Evolutionary conservation across 257 asterid genomes (phyloP), one percentile per base, ranked within the genome.

Genomic region (Scutellaria barbata): DNA sequence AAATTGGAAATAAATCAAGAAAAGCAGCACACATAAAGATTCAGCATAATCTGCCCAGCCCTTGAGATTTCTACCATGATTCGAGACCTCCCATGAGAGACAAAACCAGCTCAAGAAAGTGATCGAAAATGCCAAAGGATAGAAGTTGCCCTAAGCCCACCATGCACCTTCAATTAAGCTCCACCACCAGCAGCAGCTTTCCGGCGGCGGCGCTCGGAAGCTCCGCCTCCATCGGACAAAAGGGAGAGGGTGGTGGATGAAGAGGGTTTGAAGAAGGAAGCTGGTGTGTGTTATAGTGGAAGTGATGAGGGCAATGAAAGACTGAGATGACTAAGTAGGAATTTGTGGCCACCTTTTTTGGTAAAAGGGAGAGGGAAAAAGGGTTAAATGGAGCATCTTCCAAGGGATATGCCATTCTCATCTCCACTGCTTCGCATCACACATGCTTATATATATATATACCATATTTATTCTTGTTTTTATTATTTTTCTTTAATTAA

Each of bases 121-220:
- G 55, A 8, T 42, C 11, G 61, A 82, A 76, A 71, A 83, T 90
- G 96, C 92, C 96, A 88, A 90, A 90, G 96, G 92, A 90, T 87
- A 70, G 85, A 86, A 88, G 95, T 90, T 90, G 96, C 95, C 96
- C 96, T 87, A 73, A 68, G 72, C 76, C 74, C 77, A 45, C 75
- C 87, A 30, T 30, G 35, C 87, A 74, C 81, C 78, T 63, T 20
- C 16, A 72, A 53, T 72, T 58, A 59, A 71, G 74, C 72, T 63
- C 66, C 45, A 55, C 18, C 73, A 10, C 46, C 40, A 66, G 22
- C 79, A 37, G 78, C 81, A 63, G 65, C 76, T 62, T 11, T 20
- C 37, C 39, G 43, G 64, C 50, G 8, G 51, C 39, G 45, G 65
- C 13, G 52, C 22, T 51, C 59, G 10, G 65, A 43, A 52, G 20